phyloP scores from a whole-genome alignment of 2,329 filamentous ascomycete species.

The Achaetomium macrosporum region DNA sequence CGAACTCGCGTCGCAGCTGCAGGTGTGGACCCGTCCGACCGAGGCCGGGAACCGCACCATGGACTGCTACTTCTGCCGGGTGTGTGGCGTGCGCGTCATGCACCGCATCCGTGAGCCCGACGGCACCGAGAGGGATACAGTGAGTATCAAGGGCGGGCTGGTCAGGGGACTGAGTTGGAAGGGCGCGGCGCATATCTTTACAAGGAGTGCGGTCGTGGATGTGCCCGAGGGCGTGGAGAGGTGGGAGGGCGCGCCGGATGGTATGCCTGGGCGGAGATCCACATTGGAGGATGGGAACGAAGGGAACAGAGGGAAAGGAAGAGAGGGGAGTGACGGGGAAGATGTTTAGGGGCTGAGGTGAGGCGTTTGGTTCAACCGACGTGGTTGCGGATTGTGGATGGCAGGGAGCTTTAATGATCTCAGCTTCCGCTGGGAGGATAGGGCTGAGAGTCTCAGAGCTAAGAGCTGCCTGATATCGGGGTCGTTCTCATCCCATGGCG shows the following conservation, averaged over 20 bases:
- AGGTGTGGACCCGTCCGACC: slow-evolving; percentile 27
- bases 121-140: slow-evolving; percentile 32
- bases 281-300: background rate
- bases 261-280: slow-evolving; percentile 11
- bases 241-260: slow-evolving; percentile 14
- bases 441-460: too few relatives aligned
- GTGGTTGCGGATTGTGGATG: too few relatives aligned
- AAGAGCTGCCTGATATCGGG: too few relatives aligned
- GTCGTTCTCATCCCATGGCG: too few relatives aligned
- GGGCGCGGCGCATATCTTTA: slow-evolving; percentile 41
- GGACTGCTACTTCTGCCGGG: slow-evolving; percentile 32
- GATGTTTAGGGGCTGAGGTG: background rate
- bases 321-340: background rate
- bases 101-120: slow-evolving; percentile 37
- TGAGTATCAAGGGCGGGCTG: slow-evolving; percentile 44
- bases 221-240: slow-evolving; percentile 33
- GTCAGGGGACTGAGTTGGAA: slow-evolving; percentile 38
- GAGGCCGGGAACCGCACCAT: slow-evolving; percentile 28
- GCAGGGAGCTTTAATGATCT: too few relatives aligned
- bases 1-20: slow-evolving; percentile 25
- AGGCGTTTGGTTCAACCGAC: too few relatives aligned
- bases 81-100: slow-evolving; percentile 40
- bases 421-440: too few relatives aligned
- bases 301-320: background rate
- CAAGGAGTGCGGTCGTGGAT: slow-evolving; percentile 38